Evolutionary conservation across 192 early-diverging fungal genomes (phyloP).

Genomic region (Glomus cerebriforme): DNA sequence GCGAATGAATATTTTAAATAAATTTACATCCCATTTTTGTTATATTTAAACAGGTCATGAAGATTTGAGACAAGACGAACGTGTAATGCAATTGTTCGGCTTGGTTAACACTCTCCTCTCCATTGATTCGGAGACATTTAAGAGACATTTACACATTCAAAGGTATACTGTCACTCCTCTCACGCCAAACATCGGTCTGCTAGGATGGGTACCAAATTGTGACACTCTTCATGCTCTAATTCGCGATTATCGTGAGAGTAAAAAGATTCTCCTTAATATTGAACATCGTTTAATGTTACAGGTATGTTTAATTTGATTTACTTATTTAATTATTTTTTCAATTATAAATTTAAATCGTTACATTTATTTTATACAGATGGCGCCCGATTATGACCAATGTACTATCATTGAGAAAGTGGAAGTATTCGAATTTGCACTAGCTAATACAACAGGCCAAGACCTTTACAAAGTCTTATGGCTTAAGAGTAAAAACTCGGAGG

Average conservation of each 20-base stretch:
- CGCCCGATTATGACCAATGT: constrained; percentile 88
- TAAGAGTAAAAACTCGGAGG: constrained; percentile 93
- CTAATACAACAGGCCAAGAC: constrained; percentile 90
- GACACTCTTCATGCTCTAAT: constrained; percentile 89
- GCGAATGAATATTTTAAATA: neutral
- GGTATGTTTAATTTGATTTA: constrained; percentile 38
- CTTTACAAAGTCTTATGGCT: constrained; percentile 92
- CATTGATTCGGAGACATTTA: constrained; percentile 84
- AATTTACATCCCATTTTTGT: neutral
- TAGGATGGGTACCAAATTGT: constrained; percentile 90
- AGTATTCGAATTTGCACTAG: constrained; percentile 91
- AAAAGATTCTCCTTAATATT: constrained; percentile 82
- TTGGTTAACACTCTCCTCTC: constrained; percentile 90
- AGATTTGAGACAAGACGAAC: constrained; percentile 97
- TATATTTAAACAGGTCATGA: constrained; percentile 65
- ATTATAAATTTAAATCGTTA: neutral
- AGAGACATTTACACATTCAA: constrained; percentile 87
- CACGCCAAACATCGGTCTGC: constrained; percentile 92
- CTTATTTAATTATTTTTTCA: constrained; percentile 12
- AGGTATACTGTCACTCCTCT: constrained; percentile 90
- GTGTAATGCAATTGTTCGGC: constrained; percentile 98
- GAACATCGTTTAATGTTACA: constrained; percentile 89
- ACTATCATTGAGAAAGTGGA: constrained; percentile 89
- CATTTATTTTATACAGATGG: constrained; percentile 60
- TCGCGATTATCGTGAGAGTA: constrained; percentile 79